Conservation (phyloP, 441 rosid species). For the Euphorbia corollata region DNA sequence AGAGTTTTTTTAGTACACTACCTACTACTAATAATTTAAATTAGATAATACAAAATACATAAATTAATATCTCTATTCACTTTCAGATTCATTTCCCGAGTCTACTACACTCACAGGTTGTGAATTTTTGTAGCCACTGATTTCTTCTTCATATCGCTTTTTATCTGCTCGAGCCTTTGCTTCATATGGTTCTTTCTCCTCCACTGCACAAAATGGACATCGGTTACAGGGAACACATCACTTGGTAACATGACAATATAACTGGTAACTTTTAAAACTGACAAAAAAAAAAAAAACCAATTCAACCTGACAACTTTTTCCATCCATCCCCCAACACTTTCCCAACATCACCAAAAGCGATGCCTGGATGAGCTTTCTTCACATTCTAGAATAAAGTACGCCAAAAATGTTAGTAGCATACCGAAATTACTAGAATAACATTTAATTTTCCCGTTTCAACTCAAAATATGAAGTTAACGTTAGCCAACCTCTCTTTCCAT, state of each 20-base stretch:
- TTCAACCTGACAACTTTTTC: constrained; percentile 64
- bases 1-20: too few species aligned
- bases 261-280: not conserved
- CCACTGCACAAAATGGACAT: constrained; percentile 34
- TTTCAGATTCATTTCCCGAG: constrained; percentile 52
- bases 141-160: constrained; percentile 60
- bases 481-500: constrained; percentile 72
- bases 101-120: constrained; percentile 57
- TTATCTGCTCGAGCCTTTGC: constrained; percentile 72
- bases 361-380: constrained; percentile 68
- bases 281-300: not conserved
- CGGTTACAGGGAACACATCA: not conserved
- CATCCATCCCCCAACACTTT: constrained; percentile 75
- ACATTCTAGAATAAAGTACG: constrained; percentile 46
- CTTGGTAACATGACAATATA: not conserved
- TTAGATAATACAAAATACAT: not conserved
- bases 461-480: not conserved
- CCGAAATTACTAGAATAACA: not conserved
- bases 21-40: too few species aligned
- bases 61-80: constrained; percentile 19
- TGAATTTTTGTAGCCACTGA: constrained; percentile 64
- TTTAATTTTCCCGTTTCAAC: not conserved
- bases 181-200: constrained; percentile 77
- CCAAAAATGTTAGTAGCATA: constrained; percentile 8
- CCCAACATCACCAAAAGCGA: constrained; percentile 53